These are phyloP conservation scores for Saccharomyces eubayanus DNA, from an alignment of 805 yeast species.

Conservation along the genomic window DNA sequence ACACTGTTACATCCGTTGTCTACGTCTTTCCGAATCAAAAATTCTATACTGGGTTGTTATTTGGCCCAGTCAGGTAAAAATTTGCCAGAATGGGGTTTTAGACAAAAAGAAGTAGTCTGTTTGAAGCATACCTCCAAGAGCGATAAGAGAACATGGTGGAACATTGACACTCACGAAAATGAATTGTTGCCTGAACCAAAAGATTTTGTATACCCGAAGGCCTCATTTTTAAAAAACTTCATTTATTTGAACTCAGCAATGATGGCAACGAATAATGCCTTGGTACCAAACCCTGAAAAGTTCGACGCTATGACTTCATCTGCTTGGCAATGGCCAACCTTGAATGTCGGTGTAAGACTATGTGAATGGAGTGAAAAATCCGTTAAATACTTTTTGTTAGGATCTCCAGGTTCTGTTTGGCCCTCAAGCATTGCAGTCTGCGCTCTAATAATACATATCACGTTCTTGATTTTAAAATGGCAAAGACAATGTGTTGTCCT, in stretches of 20 bases:
- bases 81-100: conserved; percentile 81
- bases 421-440: conserved; percentile 56
- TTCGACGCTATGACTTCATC: conserved; percentile 62
- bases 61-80: conserved; percentile 61
- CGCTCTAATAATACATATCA: conserved; percentile 41
- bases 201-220: conserved; percentile 47
- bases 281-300: conserved; percentile 71
- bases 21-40: conserved; percentile 59
- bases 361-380: conserved; percentile 66
- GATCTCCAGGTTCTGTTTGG: conserved; percentile 76
- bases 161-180: conserved; percentile 64
- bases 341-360: conserved; percentile 67
- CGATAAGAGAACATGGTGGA: conserved; percentile 87
- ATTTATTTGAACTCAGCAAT: conserved; percentile 70
- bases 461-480: conserved; percentile 44
- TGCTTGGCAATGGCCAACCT: conserved; percentile 88
- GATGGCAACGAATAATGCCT: conserved; percentile 89
- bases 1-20: conserved; percentile 61
- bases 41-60: conserved; percentile 61
- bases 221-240: conserved; percentile 67
- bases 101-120: conserved; percentile 77
- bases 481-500: conserved; percentile 69
- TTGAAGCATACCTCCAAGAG: conserved; percentile 50
- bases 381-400: conserved; percentile 60
- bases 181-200: conserved; percentile 48